Evolutionary conservation across 768 basidiomycete genomes (phyloP).

Genomic region (Trametes villosa): DNA sequence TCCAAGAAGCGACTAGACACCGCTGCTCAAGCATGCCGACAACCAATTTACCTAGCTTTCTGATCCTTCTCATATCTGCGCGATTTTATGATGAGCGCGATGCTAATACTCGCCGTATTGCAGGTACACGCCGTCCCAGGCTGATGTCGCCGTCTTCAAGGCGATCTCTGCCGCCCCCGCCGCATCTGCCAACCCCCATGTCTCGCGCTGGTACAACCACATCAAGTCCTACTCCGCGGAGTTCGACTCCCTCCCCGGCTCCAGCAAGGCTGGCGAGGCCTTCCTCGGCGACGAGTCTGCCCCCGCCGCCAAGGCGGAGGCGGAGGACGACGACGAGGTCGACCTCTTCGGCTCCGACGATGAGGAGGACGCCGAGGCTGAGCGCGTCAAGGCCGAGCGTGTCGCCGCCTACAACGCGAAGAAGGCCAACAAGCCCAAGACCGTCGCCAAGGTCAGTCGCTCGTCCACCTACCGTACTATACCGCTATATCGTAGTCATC

Average conservation of each 20-base stretch:
- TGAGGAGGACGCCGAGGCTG: conserved; percentile 53
- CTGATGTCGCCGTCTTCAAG: conserved; percentile 92
- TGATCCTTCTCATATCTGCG: conserved; percentile 46
- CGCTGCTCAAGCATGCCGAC: conserved; percentile 79
- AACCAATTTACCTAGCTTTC: conserved; percentile 68
- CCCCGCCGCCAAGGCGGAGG: conserved; percentile 44
- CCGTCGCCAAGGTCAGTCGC: conserved; percentile 75
- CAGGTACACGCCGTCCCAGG: conserved; percentile 92
- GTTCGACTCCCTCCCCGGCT: conserved; percentile 78
- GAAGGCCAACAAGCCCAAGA: conserved; percentile 91
- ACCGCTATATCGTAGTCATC: neutral
- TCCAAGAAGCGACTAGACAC: conserved; percentile 94
- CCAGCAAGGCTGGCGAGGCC: conserved; percentile 78
- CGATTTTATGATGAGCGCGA: neutral
- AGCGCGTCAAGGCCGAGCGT: conserved; percentile 80
- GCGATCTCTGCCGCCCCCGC: conserved; percentile 70
- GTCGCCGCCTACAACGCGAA: conserved; percentile 91
- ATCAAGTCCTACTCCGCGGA: conserved; percentile 86
- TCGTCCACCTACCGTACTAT: conserved; percentile 5
- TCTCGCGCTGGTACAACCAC: conserved; percentile 92
- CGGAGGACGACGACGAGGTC: conserved; percentile 46
- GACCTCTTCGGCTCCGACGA: conserved; percentile 84
- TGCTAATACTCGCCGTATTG: conserved; percentile 1
- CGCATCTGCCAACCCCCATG: conserved; percentile 68
- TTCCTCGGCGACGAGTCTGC: conserved; percentile 61